Evolutionary conservation across 73 alveolate genomes (phyloP).

Genomic region (Diophrys appendiculata): DNA sequence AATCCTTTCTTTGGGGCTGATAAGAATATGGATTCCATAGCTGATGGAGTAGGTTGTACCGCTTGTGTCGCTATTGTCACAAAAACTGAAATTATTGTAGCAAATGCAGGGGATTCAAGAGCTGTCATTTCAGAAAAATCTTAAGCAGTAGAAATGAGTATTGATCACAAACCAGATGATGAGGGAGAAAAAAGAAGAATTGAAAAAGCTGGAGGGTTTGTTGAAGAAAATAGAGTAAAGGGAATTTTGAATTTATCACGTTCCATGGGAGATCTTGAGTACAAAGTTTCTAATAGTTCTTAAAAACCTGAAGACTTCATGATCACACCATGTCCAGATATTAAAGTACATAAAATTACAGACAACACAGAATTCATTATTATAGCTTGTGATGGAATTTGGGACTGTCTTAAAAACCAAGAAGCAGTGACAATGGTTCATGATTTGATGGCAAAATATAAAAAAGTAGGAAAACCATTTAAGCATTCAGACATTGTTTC

Average conservation of each 20-base stretch:
- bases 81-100: conserved; percentile 59
- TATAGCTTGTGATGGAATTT: conserved; percentile 87
- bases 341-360: conserved; percentile 63
- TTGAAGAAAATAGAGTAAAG: conserved; percentile 65
- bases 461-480: neutral
- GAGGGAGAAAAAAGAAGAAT: conserved; percentile 79
- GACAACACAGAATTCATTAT: conserved; percentile 69
- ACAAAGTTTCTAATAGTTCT: conserved; percentile 27
- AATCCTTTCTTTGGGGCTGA: conserved; percentile 57
- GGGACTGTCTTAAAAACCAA: conserved; percentile 77
- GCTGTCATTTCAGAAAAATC: conserved; percentile 61
- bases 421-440: conserved; percentile 72
- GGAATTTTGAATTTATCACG: conserved; percentile 19
- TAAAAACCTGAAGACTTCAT: conserved; percentile 35
- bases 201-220: conserved; percentile 77
- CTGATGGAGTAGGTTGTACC: conserved; percentile 78
- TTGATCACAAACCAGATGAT: conserved; percentile 82
- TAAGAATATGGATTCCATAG: conserved; percentile 48
- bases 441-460: no score
- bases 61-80: conserved; percentile 84
- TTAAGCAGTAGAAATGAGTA: conserved; percentile 70
- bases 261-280: conserved; percentile 31
- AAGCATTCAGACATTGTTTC: conserved; percentile 24
- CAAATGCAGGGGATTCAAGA: conserved; percentile 85
- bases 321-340: conserved; percentile 81